Base-by-base conservation (phyloP, 768 basidiomycete genomes). In the Boletus rubropictus region DNA sequence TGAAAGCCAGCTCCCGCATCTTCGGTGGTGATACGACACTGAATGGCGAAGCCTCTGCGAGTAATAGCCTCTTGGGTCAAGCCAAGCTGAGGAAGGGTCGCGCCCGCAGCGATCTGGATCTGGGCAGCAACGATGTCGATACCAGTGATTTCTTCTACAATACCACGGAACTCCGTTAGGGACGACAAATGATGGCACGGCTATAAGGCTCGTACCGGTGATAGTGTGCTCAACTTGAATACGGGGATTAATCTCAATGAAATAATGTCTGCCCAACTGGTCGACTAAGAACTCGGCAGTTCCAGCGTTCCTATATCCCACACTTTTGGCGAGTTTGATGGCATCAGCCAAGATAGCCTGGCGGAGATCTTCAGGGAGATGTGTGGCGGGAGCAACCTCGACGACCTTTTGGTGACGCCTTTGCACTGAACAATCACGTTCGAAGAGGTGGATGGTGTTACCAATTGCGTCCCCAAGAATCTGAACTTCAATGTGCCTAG, bases 141-240 rank as follows among this genome's bases (percentile, higher is more conserved):
- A 42, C 96, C 96, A 51, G 96, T 98, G 61, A 99, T 99, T 65
- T 97, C 94, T 87, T 98, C 96, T 94, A 64, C 24, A 47, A 50
- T 32, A 39, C n/a, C 37, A n/a, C 11, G 21, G 5, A 36, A 12
- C 9, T 20, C 15, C 3, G 21, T 39, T 36, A 55, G 35, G 18
- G 22, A 31, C 22, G 17, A 36, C 20, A 27, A 11, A 21, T 11
- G 31, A 35, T 14, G 14, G 37, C 34, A 24, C 15, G 46, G 2
- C 3, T 11, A 25, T n/a, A 28, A 27, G 15, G 47, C 33, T 65
- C 72, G 43, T 55, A 90, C 92, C 92, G 51, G 96, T 97, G 66
- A 98, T 97, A 47, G 96, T 98, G 70, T 98, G 96, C 65, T 98
- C 96, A 70, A 99, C 96, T 69, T 99, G 96, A 60, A 99, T 97